A percentile compares a stretch with the other conserved stretches of the same genome.
phyloP scores from a whole-genome alignment of 805 yeast genomes.

The Candida silvicultrix region DNA sequence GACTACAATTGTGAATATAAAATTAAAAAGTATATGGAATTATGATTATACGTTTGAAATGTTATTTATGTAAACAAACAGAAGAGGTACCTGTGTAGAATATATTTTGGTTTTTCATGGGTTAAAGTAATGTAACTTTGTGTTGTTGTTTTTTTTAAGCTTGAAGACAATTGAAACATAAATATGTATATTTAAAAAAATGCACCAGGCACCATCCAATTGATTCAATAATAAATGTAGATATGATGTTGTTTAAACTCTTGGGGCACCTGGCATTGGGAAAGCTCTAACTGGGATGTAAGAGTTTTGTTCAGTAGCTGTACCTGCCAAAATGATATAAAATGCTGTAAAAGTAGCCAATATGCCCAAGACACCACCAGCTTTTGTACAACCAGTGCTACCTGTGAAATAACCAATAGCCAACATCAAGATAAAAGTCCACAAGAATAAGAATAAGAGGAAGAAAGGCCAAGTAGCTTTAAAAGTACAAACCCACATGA shows the following conservation, averaged over 20 bases:
- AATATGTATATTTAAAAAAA: too few species aligned
- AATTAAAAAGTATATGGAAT: neutral
- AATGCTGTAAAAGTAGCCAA: conserved; percentile 37
- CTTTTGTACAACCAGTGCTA: conserved; percentile 26
- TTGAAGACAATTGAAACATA: too few species aligned
- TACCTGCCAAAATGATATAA: conserved; percentile 42
- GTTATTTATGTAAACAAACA: too few species aligned
- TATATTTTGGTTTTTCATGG: too few species aligned
- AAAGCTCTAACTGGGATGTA: conserved; percentile 2
- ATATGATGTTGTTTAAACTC: neutral
- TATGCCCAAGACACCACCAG: conserved; percentile 44
- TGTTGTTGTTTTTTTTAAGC: neutral
- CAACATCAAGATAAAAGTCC: conserved; percentile 20
- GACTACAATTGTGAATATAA: neutral
- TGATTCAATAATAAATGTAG: neutral
- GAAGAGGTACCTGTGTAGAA: too few species aligned
- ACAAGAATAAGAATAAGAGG: conserved; percentile 9
- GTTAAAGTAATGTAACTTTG: too few species aligned
- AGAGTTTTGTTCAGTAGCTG: conserved; percentile 19
- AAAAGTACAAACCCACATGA: conserved; percentile 39
- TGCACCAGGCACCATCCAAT: neutral
- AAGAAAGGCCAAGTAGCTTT: conserved; percentile 46
- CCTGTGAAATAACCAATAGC: conserved; percentile 37
- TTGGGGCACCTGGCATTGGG: conserved; percentile 1
- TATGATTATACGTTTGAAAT: neutral